Conservation (phyloP, 1,284 basidiomycete species). For the Papiliotrema fonsecae region DNA sequence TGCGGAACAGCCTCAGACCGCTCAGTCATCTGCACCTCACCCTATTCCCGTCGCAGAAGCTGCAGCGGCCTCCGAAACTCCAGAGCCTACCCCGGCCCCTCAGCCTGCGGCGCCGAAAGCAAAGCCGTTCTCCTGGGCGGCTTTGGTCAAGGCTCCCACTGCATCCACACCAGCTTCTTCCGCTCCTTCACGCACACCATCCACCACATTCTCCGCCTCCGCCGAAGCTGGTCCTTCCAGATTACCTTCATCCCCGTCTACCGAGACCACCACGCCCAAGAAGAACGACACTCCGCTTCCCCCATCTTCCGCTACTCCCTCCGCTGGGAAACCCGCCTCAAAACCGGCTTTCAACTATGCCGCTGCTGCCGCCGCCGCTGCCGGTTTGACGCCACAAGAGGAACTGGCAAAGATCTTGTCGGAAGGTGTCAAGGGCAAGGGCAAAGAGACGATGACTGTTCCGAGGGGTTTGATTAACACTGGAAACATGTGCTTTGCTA, state of each 20-base stretch:
- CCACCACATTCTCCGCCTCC: conserved; percentile 1
- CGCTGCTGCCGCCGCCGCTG: conserved; percentile 43
- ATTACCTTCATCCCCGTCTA: conserved; percentile 10
- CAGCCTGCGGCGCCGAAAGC: conserved; percentile 2
- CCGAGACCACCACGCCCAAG: conserved; percentile 13
- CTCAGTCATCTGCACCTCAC: background rate
- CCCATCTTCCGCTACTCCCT: conserved; percentile 61
- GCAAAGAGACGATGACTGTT: conserved; percentile 43
- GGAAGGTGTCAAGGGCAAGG: conserved; percentile 46
- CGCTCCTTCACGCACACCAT: background rate
- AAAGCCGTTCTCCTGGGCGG: conserved; percentile 10
- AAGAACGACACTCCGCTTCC: conserved; percentile 53
- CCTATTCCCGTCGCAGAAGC: background rate
- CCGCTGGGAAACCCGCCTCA: conserved; percentile 25
- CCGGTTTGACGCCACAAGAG: conserved; percentile 53
- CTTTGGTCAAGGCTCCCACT: conserved; percentile 5
- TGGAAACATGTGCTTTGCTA: conserved; percentile 98
- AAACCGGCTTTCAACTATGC: conserved; percentile 38
- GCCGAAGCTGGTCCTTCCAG: conserved; percentile 3
- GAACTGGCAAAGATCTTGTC: conserved; percentile 59
- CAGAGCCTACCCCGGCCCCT: background rate
- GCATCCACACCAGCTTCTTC: background rate
- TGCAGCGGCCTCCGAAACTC: background rate
- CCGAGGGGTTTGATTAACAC: conserved; percentile 88
- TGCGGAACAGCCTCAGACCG: too few relatives aligned